Percentiles rank a stretch among this genome's conserved stretches.
These are phyloP conservation scores for Acephala macrosclerotiorum DNA, from an alignment of 2,329 filamentous ascomycete genomes.

Conservation along the genomic window DNA sequence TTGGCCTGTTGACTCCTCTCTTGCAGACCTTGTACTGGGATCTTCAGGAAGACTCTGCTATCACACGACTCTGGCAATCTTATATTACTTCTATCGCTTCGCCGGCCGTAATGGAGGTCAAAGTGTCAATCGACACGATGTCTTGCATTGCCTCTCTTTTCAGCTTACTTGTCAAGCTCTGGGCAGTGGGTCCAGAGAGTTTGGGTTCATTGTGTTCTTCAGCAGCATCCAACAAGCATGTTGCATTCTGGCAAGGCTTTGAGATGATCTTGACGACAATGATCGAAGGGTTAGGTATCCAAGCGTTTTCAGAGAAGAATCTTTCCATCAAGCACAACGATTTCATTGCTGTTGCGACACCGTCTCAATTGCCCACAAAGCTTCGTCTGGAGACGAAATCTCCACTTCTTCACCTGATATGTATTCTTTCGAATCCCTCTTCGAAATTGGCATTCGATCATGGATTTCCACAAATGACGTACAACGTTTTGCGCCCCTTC, in stretches of 20 bases:
- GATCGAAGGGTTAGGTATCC: constrained; percentile 59
- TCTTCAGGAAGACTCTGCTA: constrained; percentile 65
- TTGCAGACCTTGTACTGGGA: constrained; percentile 68
- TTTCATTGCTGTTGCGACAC: constrained; percentile 69
- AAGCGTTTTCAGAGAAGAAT: constrained; percentile 70
- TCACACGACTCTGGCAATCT: constrained; percentile 64
- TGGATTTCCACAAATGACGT: constrained; percentile 46
- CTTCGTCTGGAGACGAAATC: constrained; percentile 59
- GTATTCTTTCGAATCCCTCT: constrained; percentile 53
- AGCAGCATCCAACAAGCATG: constrained; percentile 51
- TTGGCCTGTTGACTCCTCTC: constrained; percentile 66
- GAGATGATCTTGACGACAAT: constrained; percentile 58
- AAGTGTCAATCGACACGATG: constrained; percentile 83
- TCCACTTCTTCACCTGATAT: constrained; percentile 71
- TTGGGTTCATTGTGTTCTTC: constrained; percentile 39
- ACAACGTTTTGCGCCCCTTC: constrained; percentile 64
- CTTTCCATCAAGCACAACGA: constrained; percentile 59
- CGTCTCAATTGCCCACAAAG: constrained; percentile 63
- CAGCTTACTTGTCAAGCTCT: constrained; percentile 72
- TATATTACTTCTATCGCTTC: constrained; percentile 69
- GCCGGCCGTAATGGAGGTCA: constrained; percentile 86
- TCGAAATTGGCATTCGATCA: constrained; percentile 37
- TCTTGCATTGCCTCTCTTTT: constrained; percentile 78
- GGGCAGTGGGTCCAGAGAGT: constrained; percentile 60
- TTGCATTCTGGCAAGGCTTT: constrained; percentile 62